Base-by-base conservation (phyloP, 306 rosid species). In the Echinosophora koreensis region DNA sequence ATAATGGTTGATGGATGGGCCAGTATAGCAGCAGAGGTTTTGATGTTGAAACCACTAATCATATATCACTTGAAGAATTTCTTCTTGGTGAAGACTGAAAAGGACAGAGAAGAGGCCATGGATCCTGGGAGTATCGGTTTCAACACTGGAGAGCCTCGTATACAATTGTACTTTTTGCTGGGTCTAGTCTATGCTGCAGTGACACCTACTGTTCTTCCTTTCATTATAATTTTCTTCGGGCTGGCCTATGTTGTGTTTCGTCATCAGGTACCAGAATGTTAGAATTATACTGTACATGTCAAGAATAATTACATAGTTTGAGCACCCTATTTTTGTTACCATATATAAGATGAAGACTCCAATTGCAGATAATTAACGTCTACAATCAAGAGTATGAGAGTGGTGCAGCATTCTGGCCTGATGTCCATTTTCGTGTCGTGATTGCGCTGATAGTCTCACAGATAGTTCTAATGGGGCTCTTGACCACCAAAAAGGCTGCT, bases 1-100 rank as follows among this genome's bases (percentile, higher is more conserved):
- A 92, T 95, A 81, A 95, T 95, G 99, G 99, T 95, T 81, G 99
- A 95, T 83, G 99, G 99, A 76, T 96, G 99, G 99, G 91, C 99
- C 18, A 96, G 99, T 76, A 96, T 96, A 79, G 98, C 99, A 66
- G 99, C 76, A 32, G 99, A 96, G 90, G 93, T 96, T 68, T 82
- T 96, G 79, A 96, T 96, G 99, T 74, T 96, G 89, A 92, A 88
- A 81, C 91, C 99, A 59, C 87, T 96, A 37, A 82, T 96, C 80
- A 66, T 96, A 15, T 96, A 87, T 81, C 99, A 96, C 87, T 82
- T 96, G 86, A 92, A 89, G 91, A 96, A 96, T 83, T 86, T 88
- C 82, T 92, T 96, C 88, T 88, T 96, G 86, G 99, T 96, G 30
- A 96, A 96, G 86, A 96, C 99, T 8, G 99, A 96, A 59, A 91